Evolutionary conservation across 805 yeast genomes (phyloP), one percentile per base, ranked within the genome.

Genomic region (Ogataea corticis): DNA sequence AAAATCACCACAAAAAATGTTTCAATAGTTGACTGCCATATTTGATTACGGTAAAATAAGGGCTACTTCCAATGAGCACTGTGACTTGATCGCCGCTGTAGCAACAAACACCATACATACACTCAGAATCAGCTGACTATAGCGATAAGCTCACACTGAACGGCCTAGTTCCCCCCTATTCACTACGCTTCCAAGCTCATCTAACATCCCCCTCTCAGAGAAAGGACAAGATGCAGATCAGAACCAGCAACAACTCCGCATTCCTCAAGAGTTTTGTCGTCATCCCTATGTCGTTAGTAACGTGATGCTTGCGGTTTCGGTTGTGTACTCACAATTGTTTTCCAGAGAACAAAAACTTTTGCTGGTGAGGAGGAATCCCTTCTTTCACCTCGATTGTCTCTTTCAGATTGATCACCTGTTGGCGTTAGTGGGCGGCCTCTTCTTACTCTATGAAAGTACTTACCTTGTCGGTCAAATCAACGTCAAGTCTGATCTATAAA

Each of bases 281-380:
- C 98, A 55, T 85, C 85, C 67, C 80, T 75, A 27, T 31, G 19
- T 21, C 33, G 44, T 41, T 41, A 44, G 45, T 48, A 44, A 4
- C 28, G 19, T 25, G 37, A 16, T n/a, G 5, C 19, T 32, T 14
- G n/a, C 3, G 17, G 6, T 5, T 36, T 28, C 13, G 6, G 6
- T 11, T 4, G 6, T 17, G 21, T 45, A 75, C 86, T 63, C 70
- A 79, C 85, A 92, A 77, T 70, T 92, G 97, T 55, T 88, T 87
- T 16, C 99, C 99, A 45, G 86, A 83, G 68, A 79, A 89, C 58
- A 92, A 84, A 54, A 92, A 80, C 55, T 96, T 80, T 68, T 94
- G 99, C 69, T 92, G 99, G 25, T 87, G 82, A 10, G 98, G 97
- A 2, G 98, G 97, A 45, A 92, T 92, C 2, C 98, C 99, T 65